Percentiles rank a stretch among this genome's conserved stretches.
Evolutionary conservation across 1,139 yeast genomes (phyloP).

Genomic region (Debaryomyces psychrophilus): DNA sequence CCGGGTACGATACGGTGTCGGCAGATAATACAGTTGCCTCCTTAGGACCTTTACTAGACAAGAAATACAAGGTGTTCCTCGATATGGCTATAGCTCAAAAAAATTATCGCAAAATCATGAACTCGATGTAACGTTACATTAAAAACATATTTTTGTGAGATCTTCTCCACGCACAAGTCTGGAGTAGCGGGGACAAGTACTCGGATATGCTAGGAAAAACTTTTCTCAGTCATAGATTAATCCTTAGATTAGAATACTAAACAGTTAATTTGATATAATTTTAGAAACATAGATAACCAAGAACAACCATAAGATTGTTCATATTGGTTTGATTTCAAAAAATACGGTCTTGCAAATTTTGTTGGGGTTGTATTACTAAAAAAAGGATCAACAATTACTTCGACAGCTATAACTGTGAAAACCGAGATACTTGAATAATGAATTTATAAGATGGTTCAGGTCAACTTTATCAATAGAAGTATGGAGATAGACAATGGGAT

Average conservation of each 20-base stretch:
- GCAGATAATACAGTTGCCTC: background rate
- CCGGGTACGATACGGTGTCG: conserved; percentile 8
- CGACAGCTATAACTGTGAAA: background rate
- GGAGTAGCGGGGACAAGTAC: conserved; percentile 4
- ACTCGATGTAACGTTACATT: conserved; percentile 16
- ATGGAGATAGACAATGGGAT: background rate
- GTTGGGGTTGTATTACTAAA: background rate
- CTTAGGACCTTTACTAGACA: conserved; percentile 14
- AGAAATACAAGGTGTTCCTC: conserved; percentile 34
- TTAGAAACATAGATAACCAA: background rate
- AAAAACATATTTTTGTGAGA: background rate
- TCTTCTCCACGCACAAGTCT: conserved; percentile 4
- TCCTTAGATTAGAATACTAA: background rate
- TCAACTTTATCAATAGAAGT: conserved; percentile 1
- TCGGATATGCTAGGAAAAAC: background rate
- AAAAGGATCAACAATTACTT: background rate
- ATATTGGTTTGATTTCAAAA: background rate
- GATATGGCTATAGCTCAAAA: conserved; percentile 43
- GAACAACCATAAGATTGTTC: background rate
- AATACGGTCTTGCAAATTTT: background rate
- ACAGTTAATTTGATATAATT: background rate
- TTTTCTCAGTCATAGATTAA: conserved; percentile 2
- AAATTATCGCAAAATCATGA: conserved; percentile 25
- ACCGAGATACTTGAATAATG: background rate
- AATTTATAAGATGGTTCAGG: conserved; percentile 1